Base-by-base conservation (phyloP, 1,284 basidiomycete species). In the Cutaneotrichosporon sp. region DNA sequence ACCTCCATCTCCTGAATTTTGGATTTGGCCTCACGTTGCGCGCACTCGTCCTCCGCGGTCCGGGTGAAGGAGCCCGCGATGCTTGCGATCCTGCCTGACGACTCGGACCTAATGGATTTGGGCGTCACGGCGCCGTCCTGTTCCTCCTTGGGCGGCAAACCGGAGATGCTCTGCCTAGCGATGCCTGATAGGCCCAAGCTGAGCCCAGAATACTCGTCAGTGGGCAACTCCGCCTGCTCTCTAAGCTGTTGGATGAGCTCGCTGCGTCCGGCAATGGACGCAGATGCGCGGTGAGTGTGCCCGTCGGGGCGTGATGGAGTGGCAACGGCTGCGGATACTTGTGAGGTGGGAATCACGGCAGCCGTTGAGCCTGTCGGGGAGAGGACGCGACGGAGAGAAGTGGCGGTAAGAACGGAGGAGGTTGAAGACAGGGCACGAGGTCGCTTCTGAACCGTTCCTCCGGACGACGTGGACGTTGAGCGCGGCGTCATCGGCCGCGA, bases 1-100 rank as follows among this genome's bases (percentile, higher is more conserved):
- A 78, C 75, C 47, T 70, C 73, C 30, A 72, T 69, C 61, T 79
- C 77, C n/a, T 72, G 64, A 21, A 76, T 65, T 55, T 68, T 58
- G 26, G 72, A 72, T 38, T 61, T 56, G 30, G 70, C 34, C 30
- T 73, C 67, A 40, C 67, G 63, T 6, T 65, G 56, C 22, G 36
- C 53, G 13, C 56, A 60, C 13, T 62, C 50, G n/a, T 58, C 60
- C 38, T 58, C 58, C 16, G 36, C 47, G 5, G 11, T 65, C 4
- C 68, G 32, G 14, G 49, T 22, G 6, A 51, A 30, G 32, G 50
- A 7, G n/a, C 50, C 50, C 2, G 58, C 36, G 22, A 60, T 38
- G 22, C 26, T 60, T 5, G 50, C n/a, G 14, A 26, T 30, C 13
- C 30, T 30, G 16, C 26, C 49, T 4, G 47, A 16, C 10, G 58